Evolutionary conservation across 2,329 filamentous ascomycete genomes (phyloP).

Genomic region (Pezicula neosporulosa): DNA sequence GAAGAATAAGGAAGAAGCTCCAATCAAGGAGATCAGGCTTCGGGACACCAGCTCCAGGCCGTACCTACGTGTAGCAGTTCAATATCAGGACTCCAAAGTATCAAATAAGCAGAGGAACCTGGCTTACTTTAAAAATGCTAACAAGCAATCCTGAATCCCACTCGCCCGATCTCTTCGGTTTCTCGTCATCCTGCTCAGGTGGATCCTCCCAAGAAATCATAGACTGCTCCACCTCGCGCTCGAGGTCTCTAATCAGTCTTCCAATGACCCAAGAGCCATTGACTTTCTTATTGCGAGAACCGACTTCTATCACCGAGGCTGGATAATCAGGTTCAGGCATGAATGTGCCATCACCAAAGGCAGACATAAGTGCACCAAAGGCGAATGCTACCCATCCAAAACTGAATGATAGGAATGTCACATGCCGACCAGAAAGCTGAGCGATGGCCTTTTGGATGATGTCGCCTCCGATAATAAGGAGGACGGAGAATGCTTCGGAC

Average conservation of each 20-base stretch:
- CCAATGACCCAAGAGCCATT: constrained; percentile 41
- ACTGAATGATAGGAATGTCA: constrained; percentile 30
- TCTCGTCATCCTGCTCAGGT: neutral
- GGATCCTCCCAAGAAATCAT: no score
- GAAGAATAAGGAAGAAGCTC: constrained; percentile 20
- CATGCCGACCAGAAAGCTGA: constrained; percentile 21
- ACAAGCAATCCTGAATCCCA: neutral
- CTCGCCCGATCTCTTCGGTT: neutral
- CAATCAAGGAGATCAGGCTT: constrained; percentile 3
- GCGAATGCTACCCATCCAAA: constrained; percentile 30
- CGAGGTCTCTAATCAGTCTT: constrained; percentile 37
- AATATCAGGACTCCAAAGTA: no score
- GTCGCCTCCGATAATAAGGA: constrained; percentile 33
- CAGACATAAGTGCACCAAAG: constrained; percentile 14
- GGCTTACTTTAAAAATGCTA: neutral
- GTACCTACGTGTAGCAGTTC: neutral
- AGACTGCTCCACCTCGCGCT: constrained; percentile 22
- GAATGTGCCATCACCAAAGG: constrained; percentile 26
- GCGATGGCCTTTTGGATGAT: constrained; percentile 30
- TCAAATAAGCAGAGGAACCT: neutral
- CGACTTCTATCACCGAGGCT: constrained; percentile 32
- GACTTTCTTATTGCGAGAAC: constrained; percentile 31
- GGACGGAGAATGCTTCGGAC: constrained; percentile 26
- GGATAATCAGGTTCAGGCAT: constrained; percentile 32
- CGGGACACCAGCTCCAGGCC: neutral